Evolutionary conservation across 2,329 filamentous ascomycete species (phyloP).

Genomic region (Penicillium sp.): DNA sequence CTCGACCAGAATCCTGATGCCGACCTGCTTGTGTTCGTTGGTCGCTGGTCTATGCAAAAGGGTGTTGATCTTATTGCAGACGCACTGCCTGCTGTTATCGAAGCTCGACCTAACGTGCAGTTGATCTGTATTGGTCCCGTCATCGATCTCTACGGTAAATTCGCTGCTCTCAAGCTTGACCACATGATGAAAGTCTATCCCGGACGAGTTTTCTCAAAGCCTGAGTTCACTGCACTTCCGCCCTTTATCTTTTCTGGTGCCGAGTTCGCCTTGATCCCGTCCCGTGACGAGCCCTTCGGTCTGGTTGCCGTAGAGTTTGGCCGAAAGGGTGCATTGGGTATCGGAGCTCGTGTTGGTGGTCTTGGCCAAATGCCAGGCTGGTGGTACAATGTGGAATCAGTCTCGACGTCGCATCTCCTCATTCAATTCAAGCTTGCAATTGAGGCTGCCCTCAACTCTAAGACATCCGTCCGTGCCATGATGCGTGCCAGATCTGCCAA

Average conservation of each 20-base stretch:
- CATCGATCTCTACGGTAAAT: conserved; percentile 62
- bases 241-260: conserved; percentile 60
- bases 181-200: conserved; percentile 59
- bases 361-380: conserved; percentile 62
- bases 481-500: conserved; percentile 59
- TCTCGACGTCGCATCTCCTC: conserved; percentile 54
- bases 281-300: conserved; percentile 60
- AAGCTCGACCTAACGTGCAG: conserved; percentile 52
- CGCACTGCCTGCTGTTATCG: conserved; percentile 55
- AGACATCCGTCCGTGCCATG: conserved; percentile 47
- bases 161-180: conserved; percentile 57
- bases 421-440: conserved; percentile 59
- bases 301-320: conserved; percentile 62
- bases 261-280: conserved; percentile 60
- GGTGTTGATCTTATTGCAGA: conserved; percentile 61
- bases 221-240: conserved; percentile 58
- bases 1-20: conserved; percentile 55
- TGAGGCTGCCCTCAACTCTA: conserved; percentile 51
- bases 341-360: conserved; percentile 58
- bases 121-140: conserved; percentile 57
- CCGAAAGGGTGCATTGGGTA: conserved; percentile 58
- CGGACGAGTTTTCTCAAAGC: conserved; percentile 57
- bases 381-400: conserved; percentile 62
- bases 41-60: conserved; percentile 61
- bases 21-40: conserved; percentile 60